Evolutionary conservation across 441 rosid genomes (phyloP), one percentile per base, ranked within the genome.

Genomic region (Biscutella laevigata): DNA sequence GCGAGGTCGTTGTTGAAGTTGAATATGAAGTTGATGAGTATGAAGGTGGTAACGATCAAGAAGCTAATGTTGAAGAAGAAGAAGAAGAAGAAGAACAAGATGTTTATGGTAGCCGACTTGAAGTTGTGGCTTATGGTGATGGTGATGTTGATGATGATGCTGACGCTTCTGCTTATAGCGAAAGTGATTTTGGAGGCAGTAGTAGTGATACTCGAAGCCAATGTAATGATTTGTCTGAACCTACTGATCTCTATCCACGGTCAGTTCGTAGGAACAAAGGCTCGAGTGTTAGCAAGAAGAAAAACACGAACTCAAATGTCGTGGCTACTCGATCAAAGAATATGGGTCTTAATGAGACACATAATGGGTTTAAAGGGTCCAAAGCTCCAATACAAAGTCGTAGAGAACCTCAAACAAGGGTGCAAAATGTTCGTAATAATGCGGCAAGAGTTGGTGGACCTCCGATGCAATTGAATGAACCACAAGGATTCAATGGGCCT

Each of bases 141-240:
- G 45, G n/a, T 27, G 3, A 17, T 1, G 46, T 22, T 32, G 22
- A n/a, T n/a, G n/a, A n/a, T n/a, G n/a, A n/a, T n/a, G n/a, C n/a
- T n/a, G n/a, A n/a, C n/a, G n/a, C n/a, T n/a, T n/a, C 17, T 11
- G 27, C 64, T 16, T 5, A 47, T 50, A 65, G 64, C n/a, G 70
- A 51, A 36, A 65, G 59, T 58, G 54, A 51, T 4, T 66, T 58
- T 32, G 66, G 71, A 45, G 61, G 61, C 7, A 59, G 71, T 6
- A 66, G 61, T 52, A n/a, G n/a, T n/a, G 56, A 59, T 53, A 38
- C 59, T 65, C 70, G 64, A 9, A 65, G 64, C 48, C 60, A 53
- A 48, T 24, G 39, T 59, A 51, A 36, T 51, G 70, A 65, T 16
- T 12, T 29, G 10, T 8, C 61, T 24, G 66, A 45, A n/a, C n/a